These are phyloP conservation scores for Neurospora intermedia DNA, from an alignment of 495 filamentous ascomycete genomes.

Conservation along the genomic window DNA sequence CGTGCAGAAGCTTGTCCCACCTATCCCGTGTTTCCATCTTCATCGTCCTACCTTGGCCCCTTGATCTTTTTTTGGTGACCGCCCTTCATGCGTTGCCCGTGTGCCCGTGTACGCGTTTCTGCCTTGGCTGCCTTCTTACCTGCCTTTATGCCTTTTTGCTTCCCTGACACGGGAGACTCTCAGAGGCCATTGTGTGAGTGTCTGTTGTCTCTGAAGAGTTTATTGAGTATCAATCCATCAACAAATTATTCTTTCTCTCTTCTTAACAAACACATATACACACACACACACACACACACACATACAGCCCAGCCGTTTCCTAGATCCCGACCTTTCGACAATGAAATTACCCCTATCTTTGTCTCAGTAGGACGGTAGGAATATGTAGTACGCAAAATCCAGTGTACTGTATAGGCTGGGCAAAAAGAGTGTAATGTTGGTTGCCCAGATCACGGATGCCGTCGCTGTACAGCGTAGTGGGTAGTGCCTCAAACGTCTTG, in stretches of 20 bases:
- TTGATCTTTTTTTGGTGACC: background rate
- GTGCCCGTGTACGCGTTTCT: background rate
- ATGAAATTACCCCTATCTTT: background rate
- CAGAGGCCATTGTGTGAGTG: background rate
- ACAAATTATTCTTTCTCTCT: no score
- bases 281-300: background rate
- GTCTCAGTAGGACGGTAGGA: background rate
- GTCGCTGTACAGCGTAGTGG: background rate
- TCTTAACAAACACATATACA: background rate
- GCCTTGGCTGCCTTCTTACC: background rate
- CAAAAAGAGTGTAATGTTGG: background rate
- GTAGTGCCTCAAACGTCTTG: background rate
- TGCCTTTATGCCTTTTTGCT: background rate
- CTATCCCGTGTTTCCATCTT: background rate
- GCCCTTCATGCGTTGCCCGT: background rate
- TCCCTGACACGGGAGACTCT: background rate
- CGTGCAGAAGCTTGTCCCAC: background rate
- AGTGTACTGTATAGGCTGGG: background rate
- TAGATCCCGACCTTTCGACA: background rate
- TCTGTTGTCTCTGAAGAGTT: background rate
- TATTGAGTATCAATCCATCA: background rate
- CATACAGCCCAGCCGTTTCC: background rate
- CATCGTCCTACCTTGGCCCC: background rate
- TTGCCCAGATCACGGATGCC: background rate
- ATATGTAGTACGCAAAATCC: background rate